Base-by-base conservation (phyloP, 768 basidiomycete genomes). In the Serendipita sp. region DNA sequence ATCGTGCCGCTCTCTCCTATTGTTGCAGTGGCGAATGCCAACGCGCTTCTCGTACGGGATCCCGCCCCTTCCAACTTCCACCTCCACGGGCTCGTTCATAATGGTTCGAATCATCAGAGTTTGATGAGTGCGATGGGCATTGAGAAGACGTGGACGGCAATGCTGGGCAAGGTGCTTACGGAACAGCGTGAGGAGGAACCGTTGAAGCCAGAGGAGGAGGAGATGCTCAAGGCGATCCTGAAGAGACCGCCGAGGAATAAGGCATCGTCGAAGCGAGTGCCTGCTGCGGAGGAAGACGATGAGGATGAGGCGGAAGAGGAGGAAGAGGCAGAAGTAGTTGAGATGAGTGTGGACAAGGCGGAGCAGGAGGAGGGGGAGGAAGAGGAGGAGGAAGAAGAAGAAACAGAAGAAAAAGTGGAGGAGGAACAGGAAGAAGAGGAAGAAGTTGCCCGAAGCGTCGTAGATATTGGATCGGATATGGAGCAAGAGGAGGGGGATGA, bases 211-310 rank as follows among this genome's bases (percentile, higher is more conserved):
- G 53, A 58, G 31, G 53, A 58, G 30, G 53, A 58, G 53, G 53
- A 58, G 53, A 58, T 58, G 20, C 53, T 58, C 53, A 58, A 58
- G 3, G 53, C 53, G 33, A 58, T 58, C 30, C n/a, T 58, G 24
- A 58, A 58, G 53, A 58, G 26, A 4, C 53, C 53, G 11, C 53
- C 53, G 13, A 24, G 33, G 45, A 28, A 20, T 11, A 50, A 38
- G 38, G 14, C 38, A 14, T 7, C 14, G 45, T 48, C 45, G 9
- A 5, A 48, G 14, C 5, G 7, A n/a, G 45, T 48, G 45, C n/a
- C 26, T 5, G 9, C 45, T 28, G n/a, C n/a, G n/a, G 45, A 48
- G n/a, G 45, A 9, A 0, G 45, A 48, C 38, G 38, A 38, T 0
- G 14, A 38, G 7, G 38, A 38, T 14, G 38, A 38, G 38, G 38